phyloP scores from a whole-genome alignment of 192 early-diverging fungal species.

The Coemansia sp. region DNA sequence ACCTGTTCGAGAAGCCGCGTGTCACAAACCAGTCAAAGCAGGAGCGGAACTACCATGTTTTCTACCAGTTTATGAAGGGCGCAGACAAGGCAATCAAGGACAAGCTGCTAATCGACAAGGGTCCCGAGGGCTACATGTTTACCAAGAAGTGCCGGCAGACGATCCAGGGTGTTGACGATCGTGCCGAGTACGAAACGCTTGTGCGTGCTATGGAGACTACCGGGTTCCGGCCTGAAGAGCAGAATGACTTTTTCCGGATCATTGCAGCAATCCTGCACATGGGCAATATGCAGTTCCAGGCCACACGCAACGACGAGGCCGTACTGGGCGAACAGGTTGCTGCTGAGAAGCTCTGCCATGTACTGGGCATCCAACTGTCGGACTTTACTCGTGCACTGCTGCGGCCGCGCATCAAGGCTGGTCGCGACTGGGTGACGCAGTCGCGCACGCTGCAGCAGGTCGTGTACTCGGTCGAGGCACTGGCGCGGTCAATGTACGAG shows the following conservation, averaged over 20 bases:
- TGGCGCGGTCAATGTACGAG: constrained; percentile 91
- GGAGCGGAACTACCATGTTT: constrained; percentile 97
- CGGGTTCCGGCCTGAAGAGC: constrained; percentile 73
- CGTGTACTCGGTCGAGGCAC: constrained; percentile 82
- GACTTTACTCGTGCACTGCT: constrained; percentile 86
- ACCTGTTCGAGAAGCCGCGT: constrained; percentile 95
- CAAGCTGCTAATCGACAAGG: constrained; percentile 71
- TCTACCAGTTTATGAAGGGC: constrained; percentile 96
- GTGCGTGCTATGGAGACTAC: constrained; percentile 78
- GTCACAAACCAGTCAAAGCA: constrained; percentile 88
- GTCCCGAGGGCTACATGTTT: constrained; percentile 77
- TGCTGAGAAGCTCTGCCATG: constrained; percentile 89
- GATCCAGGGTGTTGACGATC: constrained; percentile 93
- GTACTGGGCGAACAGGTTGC: constrained; percentile 71
- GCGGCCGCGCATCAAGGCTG: constrained; percentile 90
- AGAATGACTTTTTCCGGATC: constrained; percentile 75
- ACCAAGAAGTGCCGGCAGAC: constrained; percentile 78
- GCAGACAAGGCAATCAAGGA: constrained; percentile 71
- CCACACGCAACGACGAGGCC: constrained; percentile 84
- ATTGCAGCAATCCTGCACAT: constrained; percentile 88
- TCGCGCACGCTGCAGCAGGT: constrained; percentile 85
- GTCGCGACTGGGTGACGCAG: constrained; percentile 94
- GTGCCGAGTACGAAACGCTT: constrained; percentile 72
- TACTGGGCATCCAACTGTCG: constrained; percentile 83
- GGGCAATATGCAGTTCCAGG: constrained; percentile 83